These are phyloP conservation scores for Kwoniella sp. DNA, from an alignment of 768 basidiomycete genomes.

Conservation along the genomic window DNA sequence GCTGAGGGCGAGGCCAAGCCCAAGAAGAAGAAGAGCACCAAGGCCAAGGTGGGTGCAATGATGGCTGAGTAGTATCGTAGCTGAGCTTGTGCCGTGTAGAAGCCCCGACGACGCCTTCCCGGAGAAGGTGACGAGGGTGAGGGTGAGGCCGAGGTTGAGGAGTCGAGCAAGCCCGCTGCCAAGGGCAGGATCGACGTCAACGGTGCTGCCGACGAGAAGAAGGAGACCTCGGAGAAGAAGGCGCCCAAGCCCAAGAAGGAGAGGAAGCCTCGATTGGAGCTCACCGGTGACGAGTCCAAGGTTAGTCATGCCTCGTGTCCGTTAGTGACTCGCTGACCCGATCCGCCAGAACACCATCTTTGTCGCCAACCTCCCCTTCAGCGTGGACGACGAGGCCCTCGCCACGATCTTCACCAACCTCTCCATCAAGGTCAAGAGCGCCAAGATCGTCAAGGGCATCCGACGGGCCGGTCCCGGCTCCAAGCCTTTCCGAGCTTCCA, in stretches of 20 bases:
- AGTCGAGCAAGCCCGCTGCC: conserved; percentile 24
- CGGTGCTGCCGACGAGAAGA: conserved; percentile 31
- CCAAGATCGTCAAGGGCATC: conserved; percentile 65
- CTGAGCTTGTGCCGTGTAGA: conserved; percentile 8
- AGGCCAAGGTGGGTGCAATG: conserved; percentile 17
- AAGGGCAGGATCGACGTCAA: conserved; percentile 43
- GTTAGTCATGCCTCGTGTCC: too few species aligned
- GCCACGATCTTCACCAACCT: conserved; percentile 77
- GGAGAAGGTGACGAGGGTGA: conserved; percentile 43
- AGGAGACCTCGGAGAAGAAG: conserved; percentile 18
- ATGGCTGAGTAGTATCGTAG: conserved; percentile 10
- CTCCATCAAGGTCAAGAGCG: conserved; percentile 73
- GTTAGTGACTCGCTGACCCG: background rate
- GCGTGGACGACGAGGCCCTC: conserved; percentile 78
- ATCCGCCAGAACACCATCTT: conserved; percentile 61
- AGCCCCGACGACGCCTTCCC: conserved; percentile 41
- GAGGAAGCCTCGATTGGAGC: conserved; percentile 20
- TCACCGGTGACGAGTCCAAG: conserved; percentile 41
- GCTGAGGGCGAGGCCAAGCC: conserved; percentile 12
- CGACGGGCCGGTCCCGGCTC: conserved; percentile 57
- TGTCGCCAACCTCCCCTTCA: conserved; percentile 97
- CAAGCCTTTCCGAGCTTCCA: conserved; percentile 80
- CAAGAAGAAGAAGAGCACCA: conserved; percentile 36
- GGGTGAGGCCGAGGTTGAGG: conserved; percentile 12
- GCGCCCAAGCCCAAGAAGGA: conserved; percentile 30